phyloP scores from a whole-genome alignment of 2,329 filamentous ascomycete genomes.

The Exophiala dermatitidis region DNA sequence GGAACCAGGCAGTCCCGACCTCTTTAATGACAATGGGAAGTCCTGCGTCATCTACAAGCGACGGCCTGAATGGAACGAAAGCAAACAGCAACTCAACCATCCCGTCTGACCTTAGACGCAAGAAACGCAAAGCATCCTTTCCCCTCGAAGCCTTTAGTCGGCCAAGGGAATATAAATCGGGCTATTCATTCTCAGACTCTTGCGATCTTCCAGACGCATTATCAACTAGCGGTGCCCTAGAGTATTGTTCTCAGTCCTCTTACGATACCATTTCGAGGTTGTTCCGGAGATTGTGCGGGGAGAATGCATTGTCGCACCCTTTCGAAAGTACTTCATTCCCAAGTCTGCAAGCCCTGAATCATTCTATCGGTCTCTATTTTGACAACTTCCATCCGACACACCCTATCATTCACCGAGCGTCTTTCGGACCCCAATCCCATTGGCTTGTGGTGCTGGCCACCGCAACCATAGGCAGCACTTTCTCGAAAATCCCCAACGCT shows the following conservation, averaged over 20 bases:
- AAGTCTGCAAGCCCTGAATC: slow-evolving; percentile 25
- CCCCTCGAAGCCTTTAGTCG: slow-evolving; percentile 11
- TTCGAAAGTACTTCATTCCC: slow-evolving; percentile 33
- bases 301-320: slow-evolving; percentile 29
- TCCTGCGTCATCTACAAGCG: slow-evolving; percentile 20
- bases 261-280: slow-evolving; percentile 30
- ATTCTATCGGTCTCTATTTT: slow-evolving; percentile 34
- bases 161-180: slow-evolving; percentile 6
- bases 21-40: slow-evolving; percentile 12
- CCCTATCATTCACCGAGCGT: slow-evolving; percentile 36
- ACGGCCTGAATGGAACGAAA: slow-evolving; percentile 10
- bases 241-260: slow-evolving; percentile 9
- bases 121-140: slow-evolving; percentile 16
- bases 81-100: slow-evolving; percentile 3
- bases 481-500: slow-evolving; percentile 27
- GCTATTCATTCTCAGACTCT: slow-evolving; percentile 14
- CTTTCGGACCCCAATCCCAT: slow-evolving; percentile 35
- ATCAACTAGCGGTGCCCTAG: background rate
- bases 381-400: slow-evolving; percentile 36
- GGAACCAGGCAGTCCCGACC: slow-evolving; percentile 3
- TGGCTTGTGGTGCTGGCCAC: slow-evolving; percentile 38
- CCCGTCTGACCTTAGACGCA: slow-evolving; percentile 16
- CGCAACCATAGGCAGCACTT: slow-evolving; percentile 37
- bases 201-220: slow-evolving; percentile 1
- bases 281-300: slow-evolving; percentile 32